phyloP scores from a whole-genome alignment of 2,329 filamentous ascomycete species.

The Diaporthe australafricana region DNA sequence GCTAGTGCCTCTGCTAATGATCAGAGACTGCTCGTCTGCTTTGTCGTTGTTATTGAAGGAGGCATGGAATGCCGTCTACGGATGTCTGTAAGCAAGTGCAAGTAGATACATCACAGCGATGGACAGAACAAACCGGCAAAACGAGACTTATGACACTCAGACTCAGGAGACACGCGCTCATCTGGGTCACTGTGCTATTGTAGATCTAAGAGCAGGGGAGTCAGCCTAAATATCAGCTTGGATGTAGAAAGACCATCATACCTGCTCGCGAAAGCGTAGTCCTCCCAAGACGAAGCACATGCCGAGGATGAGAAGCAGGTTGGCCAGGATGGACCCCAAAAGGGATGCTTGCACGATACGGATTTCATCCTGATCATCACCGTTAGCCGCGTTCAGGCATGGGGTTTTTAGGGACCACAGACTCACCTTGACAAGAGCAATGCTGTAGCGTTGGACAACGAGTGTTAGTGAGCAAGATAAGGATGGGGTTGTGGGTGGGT shows the following conservation, averaged over 20 bases:
- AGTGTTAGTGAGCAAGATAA: conserved; percentile 49
- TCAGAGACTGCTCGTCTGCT: conserved; percentile 79
- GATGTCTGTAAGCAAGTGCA: neutral
- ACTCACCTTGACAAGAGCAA: conserved; percentile 77
- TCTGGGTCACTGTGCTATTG: conserved; percentile 94
- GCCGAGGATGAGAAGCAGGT: conserved; percentile 87
- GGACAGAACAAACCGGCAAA: conserved; percentile 71
- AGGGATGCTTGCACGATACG: conserved; percentile 92
- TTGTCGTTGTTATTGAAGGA: conserved; percentile 74
- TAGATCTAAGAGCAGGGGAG: conserved; percentile 70
- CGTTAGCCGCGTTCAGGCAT: conserved; percentile 42
- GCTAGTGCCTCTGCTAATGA: conserved; percentile 90
- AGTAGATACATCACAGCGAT: conserved; percentile 33
- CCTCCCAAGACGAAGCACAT: conserved; percentile 93
- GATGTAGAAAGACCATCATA: conserved; percentile 46
- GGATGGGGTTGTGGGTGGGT: conserved; percentile 40
- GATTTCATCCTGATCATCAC: conserved; percentile 73
- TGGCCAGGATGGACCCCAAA: conserved; percentile 89
- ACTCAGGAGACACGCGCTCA: conserved; percentile 93
- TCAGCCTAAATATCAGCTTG: conserved; percentile 19
- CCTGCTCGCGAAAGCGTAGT: conserved; percentile 87
- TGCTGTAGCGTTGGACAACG: conserved; percentile 60
- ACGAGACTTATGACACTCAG: conserved; percentile 90
- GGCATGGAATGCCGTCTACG: conserved; percentile 87
- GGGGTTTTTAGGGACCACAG: neutral